Percentiles rank a stretch among this genome's conserved stretches.
Evolutionary conservation across 1,284 basidiomycete genomes (phyloP).

Genomic region (Ganoderma meredithae): DNA sequence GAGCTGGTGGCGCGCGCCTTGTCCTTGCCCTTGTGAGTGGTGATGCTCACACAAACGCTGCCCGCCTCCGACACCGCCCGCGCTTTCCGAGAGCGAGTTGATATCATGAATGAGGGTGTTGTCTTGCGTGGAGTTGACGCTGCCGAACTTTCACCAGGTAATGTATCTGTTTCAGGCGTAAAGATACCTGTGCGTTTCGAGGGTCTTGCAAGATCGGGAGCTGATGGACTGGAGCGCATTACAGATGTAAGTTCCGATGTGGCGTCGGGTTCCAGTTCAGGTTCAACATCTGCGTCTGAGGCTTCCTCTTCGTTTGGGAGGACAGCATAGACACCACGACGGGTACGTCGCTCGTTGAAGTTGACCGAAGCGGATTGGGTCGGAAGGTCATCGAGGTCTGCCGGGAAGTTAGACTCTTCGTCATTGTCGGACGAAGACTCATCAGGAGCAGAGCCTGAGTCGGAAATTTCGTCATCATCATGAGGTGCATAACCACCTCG

Average conservation of each 20-base stretch:
- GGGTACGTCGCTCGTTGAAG: constrained; percentile 76
- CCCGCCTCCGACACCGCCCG: constrained; percentile 34
- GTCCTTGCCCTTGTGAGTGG: constrained; percentile 28
- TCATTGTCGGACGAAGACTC: constrained; percentile 35
- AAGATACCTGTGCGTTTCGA: constrained; percentile 41
- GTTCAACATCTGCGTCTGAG: constrained; percentile 51
- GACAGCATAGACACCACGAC: constrained; percentile 79
- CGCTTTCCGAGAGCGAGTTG: constrained; percentile 65
- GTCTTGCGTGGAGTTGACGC: constrained; percentile 32
- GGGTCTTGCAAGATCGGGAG: constrained; percentile 30
- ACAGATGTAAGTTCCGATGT: constrained; percentile 54
- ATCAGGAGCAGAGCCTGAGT: constrained; percentile 38
- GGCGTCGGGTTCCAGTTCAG: constrained; percentile 52
- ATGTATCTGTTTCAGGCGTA: constrained; percentile 44
- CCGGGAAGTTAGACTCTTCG: constrained; percentile 45
- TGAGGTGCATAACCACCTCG: constrained; percentile 77
- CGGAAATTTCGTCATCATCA: constrained; percentile 58
- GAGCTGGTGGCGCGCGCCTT: constrained; percentile 21
- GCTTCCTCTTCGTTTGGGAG: constrained; percentile 59
- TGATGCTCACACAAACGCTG: constrained; percentile 29
- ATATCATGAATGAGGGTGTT: constrained; percentile 55
- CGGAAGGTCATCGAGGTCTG: constrained; percentile 43
- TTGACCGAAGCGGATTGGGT: constrained; percentile 43
- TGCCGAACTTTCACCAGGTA: constrained; percentile 28
- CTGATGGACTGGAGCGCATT: constrained; percentile 41